Conservation (phyloP, 768 basidiomycete species). For the Suillus placidus region DNA sequence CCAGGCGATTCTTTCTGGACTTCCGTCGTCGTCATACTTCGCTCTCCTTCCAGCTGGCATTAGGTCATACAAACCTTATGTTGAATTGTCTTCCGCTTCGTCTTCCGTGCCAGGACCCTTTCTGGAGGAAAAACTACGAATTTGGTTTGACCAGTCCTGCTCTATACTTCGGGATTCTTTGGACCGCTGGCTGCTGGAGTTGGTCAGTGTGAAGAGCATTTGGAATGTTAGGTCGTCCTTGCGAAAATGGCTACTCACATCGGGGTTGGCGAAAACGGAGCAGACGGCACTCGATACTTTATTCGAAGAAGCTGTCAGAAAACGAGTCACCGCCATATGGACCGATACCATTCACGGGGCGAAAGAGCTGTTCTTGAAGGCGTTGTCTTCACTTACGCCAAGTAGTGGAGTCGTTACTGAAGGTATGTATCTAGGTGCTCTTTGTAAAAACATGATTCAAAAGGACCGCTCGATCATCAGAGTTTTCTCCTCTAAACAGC, state of each 20-base stretch:
- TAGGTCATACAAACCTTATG: constrained; percentile 81
- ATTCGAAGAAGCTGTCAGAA: constrained; percentile 58
- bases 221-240: constrained; percentile 68
- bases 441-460: neutral
- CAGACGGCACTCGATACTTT: constrained; percentile 41
- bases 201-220: constrained; percentile 64
- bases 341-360: constrained; percentile 46
- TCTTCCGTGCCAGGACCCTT: constrained; percentile 48
- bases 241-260: constrained; percentile 47
- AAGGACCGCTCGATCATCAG: constrained; percentile 35
- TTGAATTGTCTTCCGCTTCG: constrained; percentile 67
- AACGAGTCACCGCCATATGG: constrained; percentile 64
- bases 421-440: constrained; percentile 2
- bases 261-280: constrained; percentile 53
- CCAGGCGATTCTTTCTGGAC: constrained; percentile 60
- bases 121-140: constrained; percentile 50
- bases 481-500: constrained; percentile 51
- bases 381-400: constrained; percentile 32
- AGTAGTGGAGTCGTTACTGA: neutral
- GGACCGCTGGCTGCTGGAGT: constrained; percentile 57
- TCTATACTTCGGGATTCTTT: constrained; percentile 47
- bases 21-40: constrained; percentile 86
- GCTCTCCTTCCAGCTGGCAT: constrained; percentile 73
- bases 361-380: constrained; percentile 48
- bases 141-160: constrained; percentile 66